phyloP scores from a whole-genome alignment of 83 land plant species.

The Larix sibirica region DNA sequence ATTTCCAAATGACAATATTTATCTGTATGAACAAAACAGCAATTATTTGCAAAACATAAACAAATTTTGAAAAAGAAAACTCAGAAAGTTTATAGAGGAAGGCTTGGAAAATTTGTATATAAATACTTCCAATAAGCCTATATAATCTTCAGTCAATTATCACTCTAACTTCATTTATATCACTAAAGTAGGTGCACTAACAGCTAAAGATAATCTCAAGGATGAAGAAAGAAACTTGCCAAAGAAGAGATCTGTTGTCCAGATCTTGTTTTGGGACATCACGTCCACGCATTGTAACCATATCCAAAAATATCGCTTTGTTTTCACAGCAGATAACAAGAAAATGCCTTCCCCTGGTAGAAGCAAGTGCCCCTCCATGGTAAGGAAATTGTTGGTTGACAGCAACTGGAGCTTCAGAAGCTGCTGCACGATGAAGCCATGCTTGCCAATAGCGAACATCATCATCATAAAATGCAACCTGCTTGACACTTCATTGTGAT shows the following conservation, averaged over 20 bases:
- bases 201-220: not conserved
- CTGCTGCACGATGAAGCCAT: slow-evolving; percentile 93
- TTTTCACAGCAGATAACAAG: slow-evolving; percentile 98
- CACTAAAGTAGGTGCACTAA: not conserved
- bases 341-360: slow-evolving; percentile 97
- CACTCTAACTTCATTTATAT: not conserved
- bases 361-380: slow-evolving; percentile 59
- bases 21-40: not conserved
- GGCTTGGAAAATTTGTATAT: not conserved
- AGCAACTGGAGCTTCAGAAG: slow-evolving; percentile 90
- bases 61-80: not conserved
- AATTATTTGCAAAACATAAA: not conserved
- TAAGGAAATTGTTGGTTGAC: slow-evolving; percentile 67
- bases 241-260: slow-evolving; percentile 94
- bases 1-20: not conserved
- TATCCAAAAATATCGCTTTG: slow-evolving; percentile 93
- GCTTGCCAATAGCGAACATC: slow-evolving; percentile 99
- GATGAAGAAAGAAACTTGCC: slow-evolving; percentile 39
- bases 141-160: not conserved
- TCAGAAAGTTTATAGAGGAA: not conserved
- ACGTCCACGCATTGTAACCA: slow-evolving; percentile 98
- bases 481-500: slow-evolving; percentile 83
- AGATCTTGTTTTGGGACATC: slow-evolving; percentile 96
- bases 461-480: slow-evolving; percentile 95
- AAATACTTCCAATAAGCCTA: not conserved